These are phyloP conservation scores for Gossypium stocksii DNA, from an alignment of 345 rosid genomes.

Conservation along the genomic window DNA sequence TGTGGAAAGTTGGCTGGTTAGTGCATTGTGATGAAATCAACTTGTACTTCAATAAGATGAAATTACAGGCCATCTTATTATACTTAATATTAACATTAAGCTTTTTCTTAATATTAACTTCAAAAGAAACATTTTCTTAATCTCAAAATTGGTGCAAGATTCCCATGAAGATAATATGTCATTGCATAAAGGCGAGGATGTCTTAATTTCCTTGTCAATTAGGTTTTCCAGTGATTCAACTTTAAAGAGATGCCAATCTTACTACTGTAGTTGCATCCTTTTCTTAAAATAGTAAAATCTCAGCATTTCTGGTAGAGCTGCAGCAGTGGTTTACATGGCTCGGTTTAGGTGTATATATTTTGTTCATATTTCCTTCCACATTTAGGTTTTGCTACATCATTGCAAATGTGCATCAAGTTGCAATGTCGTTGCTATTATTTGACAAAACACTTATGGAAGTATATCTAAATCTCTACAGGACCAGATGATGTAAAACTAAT, in stretches of 20 bases:
- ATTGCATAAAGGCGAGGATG: not conserved
- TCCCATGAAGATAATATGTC: not conserved
- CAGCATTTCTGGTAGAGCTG: not conserved
- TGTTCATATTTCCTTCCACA: not conserved
- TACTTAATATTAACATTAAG: not conserved
- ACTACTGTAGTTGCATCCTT: not conserved
- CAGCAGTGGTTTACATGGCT: not conserved
- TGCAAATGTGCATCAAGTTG: not conserved
- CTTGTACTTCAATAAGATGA: slow-evolving; percentile 2
- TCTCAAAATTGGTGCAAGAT: slow-evolving; percentile 3
- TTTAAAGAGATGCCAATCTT: not conserved
- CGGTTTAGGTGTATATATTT: not conserved
- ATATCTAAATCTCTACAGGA: slow-evolving; percentile 35
- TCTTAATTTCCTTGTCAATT: not conserved
- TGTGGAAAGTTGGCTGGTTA: slow-evolving; percentile 1
- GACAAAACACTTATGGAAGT: not conserved
- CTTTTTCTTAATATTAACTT: not conserved
- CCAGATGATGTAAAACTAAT: slow-evolving; percentile 43
- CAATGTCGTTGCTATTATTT: not conserved
- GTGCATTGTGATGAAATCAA: not conserved
- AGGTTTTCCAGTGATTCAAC: not conserved
- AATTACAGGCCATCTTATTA: not conserved
- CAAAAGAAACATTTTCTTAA: not conserved
- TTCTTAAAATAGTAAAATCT: not conserved
- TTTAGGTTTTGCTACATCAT: not conserved